phyloP scores from a whole-genome alignment of 495 filamentous ascomycete species.

The Cairneyella variabilis region DNA sequence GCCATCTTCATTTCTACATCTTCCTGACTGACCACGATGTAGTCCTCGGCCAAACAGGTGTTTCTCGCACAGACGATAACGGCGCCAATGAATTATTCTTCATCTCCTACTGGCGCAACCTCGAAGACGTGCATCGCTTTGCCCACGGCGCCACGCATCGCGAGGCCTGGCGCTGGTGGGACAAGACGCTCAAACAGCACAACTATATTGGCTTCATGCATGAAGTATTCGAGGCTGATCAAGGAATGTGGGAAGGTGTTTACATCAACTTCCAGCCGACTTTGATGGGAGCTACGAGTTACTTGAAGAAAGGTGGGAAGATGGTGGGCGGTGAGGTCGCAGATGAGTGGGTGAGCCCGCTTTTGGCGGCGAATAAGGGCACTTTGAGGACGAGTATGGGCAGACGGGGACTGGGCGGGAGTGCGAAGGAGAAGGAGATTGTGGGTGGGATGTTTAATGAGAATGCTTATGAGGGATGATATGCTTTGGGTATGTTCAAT shows the following conservation, averaged over 20 bases:
- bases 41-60: conserved; percentile 13
- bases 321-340: conserved; percentile 9
- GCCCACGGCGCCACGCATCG: conserved; percentile 10
- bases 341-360: conserved; percentile 18
- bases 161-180: conserved; percentile 19
- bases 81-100: conserved; percentile 11
- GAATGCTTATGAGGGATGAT: conserved; percentile 16
- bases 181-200: conserved; percentile 8
- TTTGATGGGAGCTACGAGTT: conserved; percentile 8
- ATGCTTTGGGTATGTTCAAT: too few relatives aligned
- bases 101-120: conserved; percentile 13
- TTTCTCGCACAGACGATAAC: conserved; percentile 6
- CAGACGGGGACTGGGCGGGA: conserved; percentile 6
- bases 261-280: conserved; percentile 21
- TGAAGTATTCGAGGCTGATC: conserved; percentile 15
- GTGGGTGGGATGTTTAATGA: conserved; percentile 12
- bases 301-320: conserved; percentile 15
- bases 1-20: too few relatives aligned
- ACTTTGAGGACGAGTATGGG: conserved; percentile 10
- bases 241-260: conserved; percentile 15
- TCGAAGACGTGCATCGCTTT: conserved; percentile 15
- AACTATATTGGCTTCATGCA: conserved; percentile 21
- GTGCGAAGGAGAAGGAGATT: conserved; percentile 2
- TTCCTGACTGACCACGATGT: conserved; percentile 6
- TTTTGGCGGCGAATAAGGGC: conserved; percentile 15